A percentile compares a stretch with the other conserved stretches of the same genome.
phyloP scores from a whole-genome alignment of 495 filamentous ascomycete species.

The Hypoxylon rickii region DNA sequence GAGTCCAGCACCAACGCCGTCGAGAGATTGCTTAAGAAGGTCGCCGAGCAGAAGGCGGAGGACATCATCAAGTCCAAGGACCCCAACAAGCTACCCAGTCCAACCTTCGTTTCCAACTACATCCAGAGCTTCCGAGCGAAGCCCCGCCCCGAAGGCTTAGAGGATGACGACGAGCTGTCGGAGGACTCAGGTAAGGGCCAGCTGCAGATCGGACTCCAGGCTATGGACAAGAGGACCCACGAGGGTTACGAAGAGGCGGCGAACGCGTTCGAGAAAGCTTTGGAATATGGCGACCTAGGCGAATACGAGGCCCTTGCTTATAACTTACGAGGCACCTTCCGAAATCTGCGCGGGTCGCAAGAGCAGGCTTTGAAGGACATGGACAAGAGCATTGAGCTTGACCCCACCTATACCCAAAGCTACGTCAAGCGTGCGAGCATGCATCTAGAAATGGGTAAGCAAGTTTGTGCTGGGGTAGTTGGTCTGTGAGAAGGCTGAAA shows the following conservation, averaged over 20 bases:
- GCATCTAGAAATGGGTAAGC: slow-evolving; percentile 89
- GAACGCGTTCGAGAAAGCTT: slow-evolving; percentile 80
- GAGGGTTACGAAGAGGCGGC: slow-evolving; percentile 90
- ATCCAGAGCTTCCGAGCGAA: slow-evolving; percentile 93
- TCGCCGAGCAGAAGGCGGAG: slow-evolving; percentile 90
- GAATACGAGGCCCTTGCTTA: slow-evolving; percentile 88
- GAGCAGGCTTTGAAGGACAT: slow-evolving; percentile 79
- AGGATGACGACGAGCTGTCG: slow-evolving; percentile 72
- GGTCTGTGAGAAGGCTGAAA: not conserved
- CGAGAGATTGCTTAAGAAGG: slow-evolving; percentile 93
- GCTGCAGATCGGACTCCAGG: slow-evolving; percentile 77
- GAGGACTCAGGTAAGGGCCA: slow-evolving; percentile 84
- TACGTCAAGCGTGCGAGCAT: slow-evolving; percentile 99
- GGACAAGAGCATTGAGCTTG: slow-evolving; percentile 86
- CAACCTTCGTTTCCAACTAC: slow-evolving; percentile 97
- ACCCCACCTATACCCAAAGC: slow-evolving; percentile 87
- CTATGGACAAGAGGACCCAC: slow-evolving; percentile 81
- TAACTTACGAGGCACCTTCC: slow-evolving; percentile 95
- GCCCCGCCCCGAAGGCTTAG: slow-evolving; percentile 78
- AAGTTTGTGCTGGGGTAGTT: not conserved
- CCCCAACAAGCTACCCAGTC: slow-evolving; percentile 76
- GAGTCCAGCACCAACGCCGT: slow-evolving; percentile 85
- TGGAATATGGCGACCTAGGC: slow-evolving; percentile 76
- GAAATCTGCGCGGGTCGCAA: slow-evolving; percentile 88
- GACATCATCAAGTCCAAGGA: slow-evolving; percentile 74